Percentiles rank a stretch among this genome's conserved stretches.
These are phyloP conservation scores for Stentor roeselii DNA, from an alignment of 73 alveolate genomes.

Conservation along the genomic window DNA sequence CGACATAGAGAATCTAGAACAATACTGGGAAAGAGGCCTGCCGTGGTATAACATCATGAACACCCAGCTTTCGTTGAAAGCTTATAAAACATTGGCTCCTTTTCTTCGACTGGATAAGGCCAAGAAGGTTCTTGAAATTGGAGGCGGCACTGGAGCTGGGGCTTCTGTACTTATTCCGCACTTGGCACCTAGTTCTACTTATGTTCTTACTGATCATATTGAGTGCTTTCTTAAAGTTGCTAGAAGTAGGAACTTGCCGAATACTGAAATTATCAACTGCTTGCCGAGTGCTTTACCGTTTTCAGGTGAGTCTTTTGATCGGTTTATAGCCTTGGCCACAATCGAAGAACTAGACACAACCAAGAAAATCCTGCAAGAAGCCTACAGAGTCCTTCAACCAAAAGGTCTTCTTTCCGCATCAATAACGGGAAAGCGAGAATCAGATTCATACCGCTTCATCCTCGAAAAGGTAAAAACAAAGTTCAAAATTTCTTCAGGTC, in stretches of 20 bases:
- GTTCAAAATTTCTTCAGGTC: not conserved
- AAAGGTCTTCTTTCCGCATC: not conserved
- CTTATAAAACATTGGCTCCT: not conserved
- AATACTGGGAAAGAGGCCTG: not conserved
- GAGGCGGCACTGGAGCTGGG: slow-evolving; percentile 12
- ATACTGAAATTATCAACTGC: not conserved
- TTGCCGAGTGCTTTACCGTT: not conserved
- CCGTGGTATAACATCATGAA: not conserved
- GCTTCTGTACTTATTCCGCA: slow-evolving; percentile 2
- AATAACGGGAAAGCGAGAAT: not conserved
- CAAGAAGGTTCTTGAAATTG: slow-evolving; percentile 14
- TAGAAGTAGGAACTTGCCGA: not conserved
- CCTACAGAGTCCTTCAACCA: slow-evolving; percentile 17
- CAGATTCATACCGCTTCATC: not conserved
- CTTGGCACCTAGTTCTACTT: not conserved
- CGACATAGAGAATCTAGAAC: not conserved
- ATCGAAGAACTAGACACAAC: slow-evolving; percentile 20
- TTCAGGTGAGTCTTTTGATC: not conserved
- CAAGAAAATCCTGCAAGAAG: not conserved
- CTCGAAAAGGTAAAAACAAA: not conserved
- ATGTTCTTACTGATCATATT: not conserved
- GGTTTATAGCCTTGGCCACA: not conserved
- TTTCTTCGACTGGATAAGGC: slow-evolving; percentile 23
- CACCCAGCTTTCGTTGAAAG: not conserved
- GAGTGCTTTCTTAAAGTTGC: not conserved